Base-by-base conservation (phyloP, 2,329 filamentous ascomycete genomes). In the Pseudogymnoascus sp. region DNA sequence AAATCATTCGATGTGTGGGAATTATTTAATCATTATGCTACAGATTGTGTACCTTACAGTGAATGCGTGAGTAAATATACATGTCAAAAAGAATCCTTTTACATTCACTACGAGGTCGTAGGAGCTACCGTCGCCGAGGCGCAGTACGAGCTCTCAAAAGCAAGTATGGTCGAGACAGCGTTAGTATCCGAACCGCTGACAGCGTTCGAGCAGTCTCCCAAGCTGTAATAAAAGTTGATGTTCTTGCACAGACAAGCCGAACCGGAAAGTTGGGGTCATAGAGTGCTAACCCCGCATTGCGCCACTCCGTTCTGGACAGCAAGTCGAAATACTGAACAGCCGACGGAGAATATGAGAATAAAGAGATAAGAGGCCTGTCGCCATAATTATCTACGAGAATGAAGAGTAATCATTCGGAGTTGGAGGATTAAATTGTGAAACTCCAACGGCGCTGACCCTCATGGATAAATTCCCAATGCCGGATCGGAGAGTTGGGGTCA, bases 161-260 rank as follows among this genome's bases (percentile, higher is more conserved):
- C 36, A 55, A 61, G 61, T 48, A 61, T 71, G 71, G 63, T 66
- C 36, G 60, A 64, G 12, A 55, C 62, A 18, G 61, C 61, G 29
- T 60, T 40, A 15, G 15, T 40, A 40, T 40, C 60, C 5, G 36
- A 59, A 8, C 61, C 61, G 66, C 75, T 77, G 25, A 75, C 71
- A 68, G 76, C 67, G 60, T 66, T 70, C 55, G 73, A 68, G 69
- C 75, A 77, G 67, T 77, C 75, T 59, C 75, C 72, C 40, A 77
- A 66, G 40, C 75, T 74, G 62, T 73, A 74, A 63, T 72, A 71
- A 65, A 75, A 77, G 70, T 73, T 67, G 40, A 65, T 64, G 60
- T 75, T 67, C 21, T 61, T 67, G 71, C 75, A 77, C 67, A 74
- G 72, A 73, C 75, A 77, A 62, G 37, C 60, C 29, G 68, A 58